phyloP scores from a whole-genome alignment of 768 basidiomycete genomes.

The Phylloporus arenicola region DNA sequence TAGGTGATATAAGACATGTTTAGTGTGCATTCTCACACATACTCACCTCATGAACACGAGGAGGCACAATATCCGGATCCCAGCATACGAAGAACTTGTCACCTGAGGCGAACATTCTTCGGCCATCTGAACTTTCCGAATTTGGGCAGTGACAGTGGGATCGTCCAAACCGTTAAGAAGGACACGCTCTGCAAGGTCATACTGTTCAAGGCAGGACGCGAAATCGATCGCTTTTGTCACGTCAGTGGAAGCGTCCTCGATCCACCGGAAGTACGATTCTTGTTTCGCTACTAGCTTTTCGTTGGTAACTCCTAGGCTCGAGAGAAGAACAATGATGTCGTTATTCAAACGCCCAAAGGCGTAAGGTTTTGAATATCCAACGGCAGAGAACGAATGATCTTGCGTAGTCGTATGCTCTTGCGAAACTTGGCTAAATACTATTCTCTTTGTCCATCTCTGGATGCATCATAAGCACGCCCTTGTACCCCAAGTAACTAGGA shows the following conservation, averaged over 20 bases:
- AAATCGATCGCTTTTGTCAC: conserved; percentile 51
- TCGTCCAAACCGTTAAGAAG: conserved; percentile 52
- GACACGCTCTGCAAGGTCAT: conserved; percentile 45
- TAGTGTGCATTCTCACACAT: neutral
- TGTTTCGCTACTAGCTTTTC: conserved; percentile 54
- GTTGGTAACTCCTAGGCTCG: conserved; percentile 55
- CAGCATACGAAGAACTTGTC: conserved; percentile 68
- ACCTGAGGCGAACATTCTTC: conserved; percentile 41
- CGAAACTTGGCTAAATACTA: conserved; percentile 51
- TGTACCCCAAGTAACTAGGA: conserved; percentile 63
- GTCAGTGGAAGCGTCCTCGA: conserved; percentile 44
- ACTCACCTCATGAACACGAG: conserved; percentile 47
- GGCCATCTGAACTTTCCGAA: conserved; percentile 41
- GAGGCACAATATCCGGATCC: conserved; percentile 59
- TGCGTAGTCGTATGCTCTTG: conserved; percentile 53
- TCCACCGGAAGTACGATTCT: conserved; percentile 54
- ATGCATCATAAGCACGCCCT: conserved; percentile 66
- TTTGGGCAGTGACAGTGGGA: conserved; percentile 33
- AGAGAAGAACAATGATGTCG: conserved; percentile 61
- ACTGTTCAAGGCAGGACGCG: conserved; percentile 45
- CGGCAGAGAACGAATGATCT: conserved; percentile 61
- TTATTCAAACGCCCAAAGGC: conserved; percentile 64
- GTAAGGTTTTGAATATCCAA: conserved; percentile 58
- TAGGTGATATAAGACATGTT: conserved; percentile 16
- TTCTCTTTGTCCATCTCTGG: conserved; percentile 49